Percentiles rank a stretch among this genome's conserved stretches.
Conservation (phyloP, 305 asterid genomes). For the Solanum hybrid region DNA sequence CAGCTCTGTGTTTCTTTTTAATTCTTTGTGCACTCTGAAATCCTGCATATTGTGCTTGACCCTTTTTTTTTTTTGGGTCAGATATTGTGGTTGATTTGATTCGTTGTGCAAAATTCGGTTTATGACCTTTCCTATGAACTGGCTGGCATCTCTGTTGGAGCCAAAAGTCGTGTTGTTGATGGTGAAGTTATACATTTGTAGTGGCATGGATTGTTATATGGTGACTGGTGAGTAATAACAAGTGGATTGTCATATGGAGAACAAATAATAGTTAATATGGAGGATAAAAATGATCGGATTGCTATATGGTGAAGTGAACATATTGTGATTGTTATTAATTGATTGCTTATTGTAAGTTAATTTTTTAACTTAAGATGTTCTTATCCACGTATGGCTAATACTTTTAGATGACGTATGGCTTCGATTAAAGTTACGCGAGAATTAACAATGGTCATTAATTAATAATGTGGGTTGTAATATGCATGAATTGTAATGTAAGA, state of each 20-base stretch:
- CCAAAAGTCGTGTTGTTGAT: not conserved
- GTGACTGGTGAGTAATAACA: not conserved
- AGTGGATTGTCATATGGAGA: not conserved
- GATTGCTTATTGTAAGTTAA: not conserved
- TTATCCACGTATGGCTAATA: not conserved
- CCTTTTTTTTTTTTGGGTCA: not conserved
- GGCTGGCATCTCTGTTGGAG: not conserved
- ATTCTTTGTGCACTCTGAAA: not conserved
- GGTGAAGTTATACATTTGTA: not conserved
- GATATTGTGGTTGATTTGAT: not conserved
- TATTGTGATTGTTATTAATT: not conserved
- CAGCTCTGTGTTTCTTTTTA: not conserved
- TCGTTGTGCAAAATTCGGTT: not conserved
- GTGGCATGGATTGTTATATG: not conserved
- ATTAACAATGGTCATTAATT: not conserved
- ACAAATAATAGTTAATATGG: not conserved
- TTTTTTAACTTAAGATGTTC: not conserved
- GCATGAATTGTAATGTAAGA: not conserved
- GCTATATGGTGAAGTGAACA: not conserved
- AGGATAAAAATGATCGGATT: not conserved
- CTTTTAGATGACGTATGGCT: not conserved
- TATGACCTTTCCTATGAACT: not conserved
- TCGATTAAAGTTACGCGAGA: not conserved
- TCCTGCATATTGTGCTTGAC: not conserved
- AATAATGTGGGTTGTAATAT: not conserved